Conservation (phyloP, 1,139 yeast species). For the Starmera stellimalicola region DNA sequence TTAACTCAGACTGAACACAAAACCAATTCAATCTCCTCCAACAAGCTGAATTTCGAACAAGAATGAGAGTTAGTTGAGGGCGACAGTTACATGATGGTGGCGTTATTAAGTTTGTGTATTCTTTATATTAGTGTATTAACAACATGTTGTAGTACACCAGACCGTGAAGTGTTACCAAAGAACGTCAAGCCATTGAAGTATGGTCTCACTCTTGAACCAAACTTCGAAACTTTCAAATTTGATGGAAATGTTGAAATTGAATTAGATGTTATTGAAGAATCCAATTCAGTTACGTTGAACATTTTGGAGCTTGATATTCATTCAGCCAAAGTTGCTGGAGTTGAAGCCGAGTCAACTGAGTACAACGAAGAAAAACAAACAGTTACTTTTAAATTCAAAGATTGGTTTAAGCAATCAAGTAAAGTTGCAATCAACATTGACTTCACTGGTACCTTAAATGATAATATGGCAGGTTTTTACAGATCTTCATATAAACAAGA, state of each 20-base stretch:
- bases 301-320: constrained; percentile 55
- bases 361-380: constrained; percentile 52
- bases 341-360: constrained; percentile 23
- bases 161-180: constrained; percentile 60
- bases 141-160: too few relatives aligned
- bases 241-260: constrained; percentile 59
- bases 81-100: too few relatives aligned
- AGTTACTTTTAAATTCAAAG: constrained; percentile 49
- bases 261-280: constrained; percentile 47
- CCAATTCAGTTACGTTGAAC: constrained; percentile 43
- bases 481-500: constrained; percentile 55
- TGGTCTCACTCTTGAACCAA: constrained; percentile 63
- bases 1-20: too few relatives aligned
- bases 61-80: too few relatives aligned
- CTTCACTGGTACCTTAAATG: constrained; percentile 66
- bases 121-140: too few relatives aligned
- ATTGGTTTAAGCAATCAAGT: constrained; percentile 36
- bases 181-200: constrained; percentile 69
- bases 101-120: too few relatives aligned
- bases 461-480: constrained; percentile 83
- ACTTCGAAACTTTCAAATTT: constrained; percentile 61
- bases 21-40: too few relatives aligned
- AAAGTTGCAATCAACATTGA: constrained; percentile 37
- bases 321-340: constrained; percentile 36
- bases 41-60: too few relatives aligned